Conservation (phyloP, 208 protist genomes). For the Trypanosoma congolense region DNA sequence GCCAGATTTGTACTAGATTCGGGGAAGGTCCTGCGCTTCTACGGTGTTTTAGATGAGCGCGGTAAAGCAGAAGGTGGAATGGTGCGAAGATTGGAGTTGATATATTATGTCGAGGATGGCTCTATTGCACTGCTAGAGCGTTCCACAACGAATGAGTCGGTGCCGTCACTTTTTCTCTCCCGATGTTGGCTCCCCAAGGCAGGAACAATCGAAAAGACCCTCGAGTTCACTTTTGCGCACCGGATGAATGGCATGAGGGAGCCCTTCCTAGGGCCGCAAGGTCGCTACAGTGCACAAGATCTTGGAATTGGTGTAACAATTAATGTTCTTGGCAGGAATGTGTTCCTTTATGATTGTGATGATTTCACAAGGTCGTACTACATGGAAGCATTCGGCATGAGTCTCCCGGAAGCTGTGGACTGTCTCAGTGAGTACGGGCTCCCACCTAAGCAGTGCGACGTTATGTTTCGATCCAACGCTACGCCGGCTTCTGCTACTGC, state of each 20-base stretch:
- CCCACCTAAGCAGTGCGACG: slow-evolving; percentile 4
- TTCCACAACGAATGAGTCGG: slow-evolving; percentile 80
- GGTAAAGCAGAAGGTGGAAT: slow-evolving; percentile 46
- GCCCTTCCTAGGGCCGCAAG: slow-evolving; percentile 60
- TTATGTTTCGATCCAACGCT: slow-evolving; percentile 11
- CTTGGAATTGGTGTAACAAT: slow-evolving; percentile 77
- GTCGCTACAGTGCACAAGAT: slow-evolving; percentile 81
- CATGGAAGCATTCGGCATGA: slow-evolving; percentile 44
- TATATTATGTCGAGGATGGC: slow-evolving; percentile 94
- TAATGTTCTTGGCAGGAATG: slow-evolving; percentile 71
- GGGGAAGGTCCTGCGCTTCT: slow-evolving; percentile 95
- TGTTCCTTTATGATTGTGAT: slow-evolving; percentile 93
- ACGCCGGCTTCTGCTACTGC: slow-evolving; percentile 13
- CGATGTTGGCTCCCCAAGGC: slow-evolving; percentile 75
- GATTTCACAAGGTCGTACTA: slow-evolving; percentile 91
- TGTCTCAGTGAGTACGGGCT: slow-evolving; percentile 20
- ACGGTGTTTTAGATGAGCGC: slow-evolving; percentile 79
- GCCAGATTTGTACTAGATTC: slow-evolving; percentile 91
- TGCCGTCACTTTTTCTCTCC: slow-evolving; percentile 84
- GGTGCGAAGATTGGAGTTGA: slow-evolving; percentile 84
- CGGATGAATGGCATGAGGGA: slow-evolving; percentile 77
- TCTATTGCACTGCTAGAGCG: slow-evolving; percentile 93
- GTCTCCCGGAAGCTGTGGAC: slow-evolving; percentile 42
- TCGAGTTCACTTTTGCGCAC: slow-evolving; percentile 81
- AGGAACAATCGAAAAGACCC: slow-evolving; percentile 63